A percentile compares a stretch with the other conserved stretches of the same genome.
These are phyloP conservation scores for Paracamarosporium sp. DNA, from an alignment of 2,329 filamentous ascomycete species.

Conservation along the genomic window DNA sequence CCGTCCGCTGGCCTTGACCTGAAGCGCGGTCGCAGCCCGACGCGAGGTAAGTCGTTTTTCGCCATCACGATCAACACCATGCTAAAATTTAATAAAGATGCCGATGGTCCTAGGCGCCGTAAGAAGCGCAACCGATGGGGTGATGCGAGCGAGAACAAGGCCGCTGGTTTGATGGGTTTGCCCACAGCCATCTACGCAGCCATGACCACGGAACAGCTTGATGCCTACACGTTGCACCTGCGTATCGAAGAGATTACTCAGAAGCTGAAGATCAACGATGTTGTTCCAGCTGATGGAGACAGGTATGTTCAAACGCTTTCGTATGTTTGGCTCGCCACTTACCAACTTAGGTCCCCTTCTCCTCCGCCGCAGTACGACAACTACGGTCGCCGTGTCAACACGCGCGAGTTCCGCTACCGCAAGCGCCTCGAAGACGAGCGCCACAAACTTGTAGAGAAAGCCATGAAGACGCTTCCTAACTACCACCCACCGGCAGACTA, in stretches of 20 bases:
- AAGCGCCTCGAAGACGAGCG: slow-evolving; percentile 98
- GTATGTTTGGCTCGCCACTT: slow-evolving; percentile 9
- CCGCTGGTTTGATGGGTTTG: slow-evolving; percentile 94
- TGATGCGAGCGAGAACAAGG: slow-evolving; percentile 97
- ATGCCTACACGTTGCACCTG: slow-evolving; percentile 94
- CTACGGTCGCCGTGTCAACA: slow-evolving; percentile 99
- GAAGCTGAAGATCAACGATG: slow-evolving; percentile 98
- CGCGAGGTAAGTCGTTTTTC: slow-evolving; percentile 67
- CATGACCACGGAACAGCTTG: slow-evolving; percentile 98
- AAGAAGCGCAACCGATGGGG: slow-evolving; percentile 99
- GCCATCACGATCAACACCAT: not conserved
- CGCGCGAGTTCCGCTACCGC: slow-evolving; percentile 96
- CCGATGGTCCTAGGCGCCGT: slow-evolving; percentile 83
- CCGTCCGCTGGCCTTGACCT: slow-evolving; percentile 56
- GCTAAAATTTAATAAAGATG: slow-evolving; percentile 32
- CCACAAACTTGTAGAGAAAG: slow-evolving; percentile 98
- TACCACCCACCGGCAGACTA: slow-evolving; percentile 99
- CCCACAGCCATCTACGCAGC: slow-evolving; percentile 95
- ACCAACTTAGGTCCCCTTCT: slow-evolving; percentile 78
- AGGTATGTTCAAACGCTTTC: slow-evolving; percentile 66
- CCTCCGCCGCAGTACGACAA: slow-evolving; percentile 98
- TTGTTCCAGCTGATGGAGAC: slow-evolving; percentile 94
- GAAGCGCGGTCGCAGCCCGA: slow-evolving; percentile 93
- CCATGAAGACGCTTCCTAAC: slow-evolving; percentile 99
- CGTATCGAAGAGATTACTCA: slow-evolving; percentile 99